Base-by-base conservation (phyloP, 192 early-diverging fungal genomes). In the Coemansia sp. region DNA sequence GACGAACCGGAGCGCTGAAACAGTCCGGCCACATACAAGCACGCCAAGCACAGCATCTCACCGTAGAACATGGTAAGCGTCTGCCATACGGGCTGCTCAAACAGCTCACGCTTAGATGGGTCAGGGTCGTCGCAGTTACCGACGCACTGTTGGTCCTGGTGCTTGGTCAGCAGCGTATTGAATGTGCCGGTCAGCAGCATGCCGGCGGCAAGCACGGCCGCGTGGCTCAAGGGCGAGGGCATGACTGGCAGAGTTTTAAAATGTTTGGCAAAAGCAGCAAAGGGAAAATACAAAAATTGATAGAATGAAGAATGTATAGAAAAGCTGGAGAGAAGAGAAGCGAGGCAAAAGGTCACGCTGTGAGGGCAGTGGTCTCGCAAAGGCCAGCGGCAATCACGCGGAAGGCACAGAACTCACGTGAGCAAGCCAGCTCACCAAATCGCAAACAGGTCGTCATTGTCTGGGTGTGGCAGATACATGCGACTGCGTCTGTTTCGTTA, bases 21-120 rank as follows among this genome's bases (percentile, higher is more conserved):
- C 35, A 64, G 53, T 17, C 71, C 48, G 48, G 68, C 71, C 53
- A 89, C 9, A 71, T 84, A 90, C 72, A 89, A 83, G 55, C 87
- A 82, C 10, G 86, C 73, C 35, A 96, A 75, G 72, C 96, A 91
- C 26, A 92, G 74, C 49, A 86, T 85, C 72, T 98, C 96, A 55
- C 96, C 96, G 38, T 93, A 72, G 74, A 97, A 98, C 96, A 98
- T 98, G 61, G 92, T 95, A 54, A 98, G 83, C 22, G 96, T 97
- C 85, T 97, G 95, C 91, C 91, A 94, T n/a, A 96, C 82, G 12
- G 96, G 96, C 79, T 98, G 96, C 74, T 98, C 95, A 86, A 94
- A 98, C 50, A 89, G 83, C 50, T 88, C 70, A 45, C 83, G 82
- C 17, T 89, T 85, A 11, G 66, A 67, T 3, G 85, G 82, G 61